A percentile compares a stretch with the other conserved stretches of the same genome.
phyloP scores from a whole-genome alignment of 495 filamentous ascomycete genomes.

The Neurospora sp. region DNA sequence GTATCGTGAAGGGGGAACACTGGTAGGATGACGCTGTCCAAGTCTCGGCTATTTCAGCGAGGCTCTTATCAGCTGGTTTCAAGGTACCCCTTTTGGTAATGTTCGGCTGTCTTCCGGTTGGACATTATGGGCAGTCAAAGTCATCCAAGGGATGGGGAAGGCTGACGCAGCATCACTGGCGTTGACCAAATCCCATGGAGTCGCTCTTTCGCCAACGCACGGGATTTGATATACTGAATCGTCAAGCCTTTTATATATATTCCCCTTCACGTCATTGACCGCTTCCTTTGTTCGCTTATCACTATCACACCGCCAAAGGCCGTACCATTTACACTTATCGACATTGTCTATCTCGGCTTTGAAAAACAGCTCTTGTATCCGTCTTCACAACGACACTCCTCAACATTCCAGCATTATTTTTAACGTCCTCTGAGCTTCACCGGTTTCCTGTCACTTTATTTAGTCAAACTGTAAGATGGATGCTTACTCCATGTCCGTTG shows the following conservation, averaged over 20 bases:
- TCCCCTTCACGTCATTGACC: background rate
- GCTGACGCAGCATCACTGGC: background rate
- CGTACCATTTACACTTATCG: background rate
- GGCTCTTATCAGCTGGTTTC: background rate
- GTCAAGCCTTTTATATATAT: background rate
- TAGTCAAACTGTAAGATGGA: slow-evolving; percentile 30
- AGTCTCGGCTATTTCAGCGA: background rate
- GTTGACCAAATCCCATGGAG: background rate
- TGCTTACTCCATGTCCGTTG: slow-evolving; percentile 39
- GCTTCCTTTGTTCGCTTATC: background rate
- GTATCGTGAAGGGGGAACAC: background rate
- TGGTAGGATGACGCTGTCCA: background rate
- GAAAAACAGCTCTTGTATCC: background rate
- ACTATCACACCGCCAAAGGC: background rate
- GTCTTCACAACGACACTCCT: background rate
- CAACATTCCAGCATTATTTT: background rate
- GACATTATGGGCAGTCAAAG: background rate
- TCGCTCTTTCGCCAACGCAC: background rate
- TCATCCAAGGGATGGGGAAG: background rate
- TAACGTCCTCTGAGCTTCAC: background rate
- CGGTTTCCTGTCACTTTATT: background rate
- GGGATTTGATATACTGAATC: background rate
- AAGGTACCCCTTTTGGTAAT: background rate
- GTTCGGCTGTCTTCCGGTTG: background rate
- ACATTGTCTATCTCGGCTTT: background rate